phyloP scores from a whole-genome alignment of 768 basidiomycete species.

The Thelephora ganbajun region DNA sequence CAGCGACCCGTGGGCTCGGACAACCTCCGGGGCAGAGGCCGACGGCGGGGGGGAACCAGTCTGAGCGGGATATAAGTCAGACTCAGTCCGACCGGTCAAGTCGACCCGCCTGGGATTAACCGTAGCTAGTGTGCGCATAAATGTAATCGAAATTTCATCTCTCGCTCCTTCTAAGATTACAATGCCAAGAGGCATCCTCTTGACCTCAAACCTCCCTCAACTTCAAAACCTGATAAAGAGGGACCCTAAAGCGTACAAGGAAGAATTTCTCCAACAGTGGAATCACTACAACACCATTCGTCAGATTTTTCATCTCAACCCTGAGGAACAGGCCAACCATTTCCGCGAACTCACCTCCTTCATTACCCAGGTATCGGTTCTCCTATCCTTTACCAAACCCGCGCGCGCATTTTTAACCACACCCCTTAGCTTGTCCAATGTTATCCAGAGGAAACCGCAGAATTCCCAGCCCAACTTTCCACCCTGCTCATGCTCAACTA shows the following conservation, averaged over 20 bases:
- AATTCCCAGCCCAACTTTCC: slow-evolving; percentile 73
- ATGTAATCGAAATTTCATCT: background rate
- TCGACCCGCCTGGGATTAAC: background rate
- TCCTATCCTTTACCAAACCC: background rate
- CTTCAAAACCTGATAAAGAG: slow-evolving; percentile 96
- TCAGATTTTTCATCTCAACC: slow-evolving; percentile 71
- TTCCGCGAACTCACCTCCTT: slow-evolving; percentile 85
- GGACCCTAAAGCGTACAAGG: slow-evolving; percentile 78
- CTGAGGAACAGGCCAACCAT: slow-evolving; percentile 73
- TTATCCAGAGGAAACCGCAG: slow-evolving; percentile 83
- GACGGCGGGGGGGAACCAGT: too few species aligned
- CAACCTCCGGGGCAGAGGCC: too few species aligned
- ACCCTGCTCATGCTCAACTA: slow-evolving; percentile 69
- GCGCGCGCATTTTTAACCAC: background rate
- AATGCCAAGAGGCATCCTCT: slow-evolving; percentile 58
- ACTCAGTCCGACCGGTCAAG: background rate
- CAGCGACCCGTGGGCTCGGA: too few species aligned
- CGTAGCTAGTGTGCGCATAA: background rate
- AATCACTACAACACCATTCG: slow-evolving; percentile 84
- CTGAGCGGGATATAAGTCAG: too few species aligned
- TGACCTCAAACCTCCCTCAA: slow-evolving; percentile 85
- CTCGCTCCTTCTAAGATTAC: background rate
- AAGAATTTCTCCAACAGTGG: slow-evolving; percentile 96
- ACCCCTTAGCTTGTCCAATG: slow-evolving; percentile 64
- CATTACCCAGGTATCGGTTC: slow-evolving; percentile 56